Evolutionary conservation across 495 filamentous ascomycete species (phyloP), one percentile per base, ranked within the genome.

Genomic region (Cenococcum geophilum): DNA sequence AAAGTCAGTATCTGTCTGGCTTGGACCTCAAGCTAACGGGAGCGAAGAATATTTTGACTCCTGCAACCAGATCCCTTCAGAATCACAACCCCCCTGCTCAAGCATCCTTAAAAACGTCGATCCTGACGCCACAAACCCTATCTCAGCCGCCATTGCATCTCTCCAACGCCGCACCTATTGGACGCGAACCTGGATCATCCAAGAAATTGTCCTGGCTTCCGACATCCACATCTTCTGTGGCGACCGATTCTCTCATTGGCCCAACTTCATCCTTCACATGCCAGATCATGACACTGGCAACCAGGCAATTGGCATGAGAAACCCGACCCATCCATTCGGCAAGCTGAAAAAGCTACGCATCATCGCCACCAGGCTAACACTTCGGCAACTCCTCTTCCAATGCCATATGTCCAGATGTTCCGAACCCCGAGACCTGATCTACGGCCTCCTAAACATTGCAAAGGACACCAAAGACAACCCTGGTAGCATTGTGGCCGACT

Each of bases 41-140:
- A 55, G 52, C 52, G 48, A 51, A 23, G n/a, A 51, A 22, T 51
- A 51, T 51, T 51, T 51, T 22, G 48, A 51, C n/a, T 40, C 52
- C 11, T 55, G 20, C 27, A 35, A 36, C 18, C 35, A 5, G 27
- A 25, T 25, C 52, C 1, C 52, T 35, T 55, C 27, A 55, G 25
- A 36, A 35, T 40, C 52, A 55, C 22, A 51, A 25, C 11, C 22
- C 11, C 8, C 18, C 48, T 18, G 6, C 48, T 25, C 48, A 51
- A 25, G 48, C 48, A 51, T 51, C 18, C 4, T 32, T 4, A 35
- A 3, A 40, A 55, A 35, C 1, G 35, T 35, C 27, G 35, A 32
- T 1, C 25, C 10, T 35, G 25, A 55, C 3, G 2, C 35, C 4
- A 16, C 11, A 12, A 18, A 5, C 11, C 11, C 52, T 55, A n/a